Evolutionary conservation across 2,329 filamentous ascomycete species (phyloP).

Genomic region (Dactylellina parvicollis): DNA sequence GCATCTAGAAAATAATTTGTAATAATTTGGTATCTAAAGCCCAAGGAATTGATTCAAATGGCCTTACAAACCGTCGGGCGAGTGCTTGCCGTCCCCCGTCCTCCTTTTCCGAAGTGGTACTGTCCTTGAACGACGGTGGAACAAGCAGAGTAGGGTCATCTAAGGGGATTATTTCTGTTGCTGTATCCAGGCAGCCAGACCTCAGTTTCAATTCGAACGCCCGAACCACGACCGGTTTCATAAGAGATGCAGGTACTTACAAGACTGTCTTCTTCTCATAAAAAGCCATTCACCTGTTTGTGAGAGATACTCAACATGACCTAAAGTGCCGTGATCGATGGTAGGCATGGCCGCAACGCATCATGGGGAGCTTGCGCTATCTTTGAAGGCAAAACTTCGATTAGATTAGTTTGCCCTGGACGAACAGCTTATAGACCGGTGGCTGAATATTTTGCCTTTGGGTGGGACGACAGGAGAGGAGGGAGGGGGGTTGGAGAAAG

Average conservation of each 20-base stretch:
- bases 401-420: background rate
- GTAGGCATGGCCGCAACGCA: constrained; percentile 38
- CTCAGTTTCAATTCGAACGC: background rate
- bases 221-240: background rate
- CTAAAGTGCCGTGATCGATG: constrained; percentile 50
- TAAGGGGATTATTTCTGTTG: constrained; percentile 9
- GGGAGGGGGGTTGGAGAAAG: too few relatives aligned
- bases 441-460: too few relatives aligned
- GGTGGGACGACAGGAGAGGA: too few relatives aligned
- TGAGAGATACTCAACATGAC: constrained; percentile 47
- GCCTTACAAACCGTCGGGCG: constrained; percentile 29
- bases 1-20: background rate
- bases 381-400: background rate
- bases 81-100: constrained; percentile 27
- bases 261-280: constrained; percentile 17
- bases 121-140: constrained; percentile 8
- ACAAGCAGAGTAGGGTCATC: constrained; percentile 20
- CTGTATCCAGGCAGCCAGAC: background rate
- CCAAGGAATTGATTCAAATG: background rate
- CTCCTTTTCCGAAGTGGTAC: background rate
- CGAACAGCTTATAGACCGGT: too few relatives aligned
- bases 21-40: background rate
- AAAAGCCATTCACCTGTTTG: constrained; percentile 47
- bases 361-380: constrained; percentile 7
- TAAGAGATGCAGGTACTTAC: constrained; percentile 19